These are phyloP conservation scores for Fraxinus excelsior DNA, from an alignment of 257 asterid species.

Conservation along the genomic window DNA sequence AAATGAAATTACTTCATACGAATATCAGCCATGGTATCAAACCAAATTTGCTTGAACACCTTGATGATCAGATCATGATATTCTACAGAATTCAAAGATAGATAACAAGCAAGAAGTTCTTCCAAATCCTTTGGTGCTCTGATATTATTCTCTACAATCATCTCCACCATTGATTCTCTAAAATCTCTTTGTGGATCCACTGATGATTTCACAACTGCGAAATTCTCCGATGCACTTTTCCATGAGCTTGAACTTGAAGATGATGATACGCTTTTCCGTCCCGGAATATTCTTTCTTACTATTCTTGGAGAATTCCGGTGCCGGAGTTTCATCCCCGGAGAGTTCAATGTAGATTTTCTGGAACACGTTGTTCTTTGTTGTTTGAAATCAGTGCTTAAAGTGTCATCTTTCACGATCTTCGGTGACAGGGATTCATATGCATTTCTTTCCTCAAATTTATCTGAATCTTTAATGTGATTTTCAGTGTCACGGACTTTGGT, in stretches of 20 bases:
- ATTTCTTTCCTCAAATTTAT: neutral
- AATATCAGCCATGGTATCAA: neutral
- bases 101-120: conserved; percentile 13
- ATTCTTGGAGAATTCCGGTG: conserved; percentile 19
- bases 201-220: conserved; percentile 3
- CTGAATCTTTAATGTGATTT: neutral
- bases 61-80: conserved; percentile 1
- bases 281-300: conserved; percentile 3
- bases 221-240: conserved; percentile 1
- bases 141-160: conserved; percentile 12
- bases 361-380: neutral
- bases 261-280: neutral
- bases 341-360: conserved; percentile 3
- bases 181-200: conserved; percentile 12
- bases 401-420: conserved; percentile 9
- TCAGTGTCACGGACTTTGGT: neutral
- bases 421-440: neutral
- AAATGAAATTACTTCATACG: neutral
- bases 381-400: neutral
- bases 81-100: conserved; percentile 3
- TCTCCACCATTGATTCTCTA: conserved; percentile 18
- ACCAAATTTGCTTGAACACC: conserved; percentile 20
- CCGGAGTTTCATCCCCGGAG: conserved; percentile 13
- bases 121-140: conserved; percentile 20
- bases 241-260: conserved; percentile 6